A percentile compares a stretch with the other conserved stretches of the same genome.
Evolutionary conservation across 139 green algal species (phyloP).

Genomic region (Chlorella ohadii): DNA sequence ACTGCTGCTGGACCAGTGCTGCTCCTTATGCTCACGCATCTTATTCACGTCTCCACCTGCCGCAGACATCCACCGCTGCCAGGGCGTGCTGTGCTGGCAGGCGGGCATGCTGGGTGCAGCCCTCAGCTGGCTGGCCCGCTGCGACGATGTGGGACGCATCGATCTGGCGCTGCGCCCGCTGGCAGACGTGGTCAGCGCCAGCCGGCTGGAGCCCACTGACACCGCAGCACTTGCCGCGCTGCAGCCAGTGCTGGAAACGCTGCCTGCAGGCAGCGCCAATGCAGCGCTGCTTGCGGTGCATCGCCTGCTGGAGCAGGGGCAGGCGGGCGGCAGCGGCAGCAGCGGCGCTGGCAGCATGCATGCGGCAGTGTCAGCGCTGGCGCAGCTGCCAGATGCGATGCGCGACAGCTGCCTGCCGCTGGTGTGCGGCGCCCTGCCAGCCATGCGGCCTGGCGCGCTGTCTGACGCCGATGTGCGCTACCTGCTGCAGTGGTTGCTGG

Average conservation of each 20-base stretch:
- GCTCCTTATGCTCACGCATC: too few species aligned
- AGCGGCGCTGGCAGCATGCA: constrained; percentile 10
- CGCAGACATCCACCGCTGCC: constrained; percentile 38
- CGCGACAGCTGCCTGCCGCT: constrained; percentile 35
- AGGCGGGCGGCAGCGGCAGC: neutral
- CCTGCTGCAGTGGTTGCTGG: constrained; percentile 36
- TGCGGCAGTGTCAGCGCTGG: constrained; percentile 19
- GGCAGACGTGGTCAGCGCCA: constrained; percentile 31
- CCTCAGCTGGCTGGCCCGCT: constrained; percentile 45
- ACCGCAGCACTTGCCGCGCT: constrained; percentile 46
- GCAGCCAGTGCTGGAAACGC: constrained; percentile 20
- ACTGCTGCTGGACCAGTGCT: too few species aligned
- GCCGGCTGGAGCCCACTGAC: constrained; percentile 29
- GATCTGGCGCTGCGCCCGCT: constrained; percentile 47
- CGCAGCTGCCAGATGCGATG: constrained; percentile 5
- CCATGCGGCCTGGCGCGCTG: constrained; percentile 16
- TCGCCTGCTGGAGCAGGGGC: constrained; percentile 7
- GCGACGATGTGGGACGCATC: constrained; percentile 38
- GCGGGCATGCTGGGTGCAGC: constrained; percentile 41
- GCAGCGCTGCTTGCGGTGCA: constrained; percentile 25
- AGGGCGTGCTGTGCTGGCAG: constrained; percentile 46
- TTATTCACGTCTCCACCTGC: neutral
- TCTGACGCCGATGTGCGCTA: constrained; percentile 16
- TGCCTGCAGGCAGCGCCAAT: constrained; percentile 27
- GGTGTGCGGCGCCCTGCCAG: constrained; percentile 20